Evolutionary conservation across 2,329 filamentous ascomycete species (phyloP), one percentile per base, ranked within the genome.

Genomic region (Aspergillus ustus): DNA sequence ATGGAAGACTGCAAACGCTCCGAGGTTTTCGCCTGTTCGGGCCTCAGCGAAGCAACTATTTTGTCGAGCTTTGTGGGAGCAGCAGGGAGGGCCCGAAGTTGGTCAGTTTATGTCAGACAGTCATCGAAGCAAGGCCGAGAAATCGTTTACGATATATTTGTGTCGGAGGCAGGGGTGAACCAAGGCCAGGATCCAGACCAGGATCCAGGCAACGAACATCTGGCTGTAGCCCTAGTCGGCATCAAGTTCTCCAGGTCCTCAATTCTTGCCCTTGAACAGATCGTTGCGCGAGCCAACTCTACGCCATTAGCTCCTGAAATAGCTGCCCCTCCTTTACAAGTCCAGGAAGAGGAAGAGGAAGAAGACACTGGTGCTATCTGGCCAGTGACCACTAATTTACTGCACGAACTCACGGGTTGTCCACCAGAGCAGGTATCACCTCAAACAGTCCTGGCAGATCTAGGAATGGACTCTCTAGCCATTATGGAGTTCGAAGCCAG

Each of bases 1-100:
- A 44, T 49, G 46, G 55, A 44, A 8, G 45, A 50, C 9, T 57
- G 22, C 15, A 51, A 51, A 43, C 31, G 55, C 9, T 25, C 19
- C 22, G 55, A 57, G 45, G 34, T 44, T 17, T 57, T 51, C 19
- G 37, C 37, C 45, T 57, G 55, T 15, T 57, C 46, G n/a, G 55
- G 55, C 17, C 31, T 57, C 4, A n/a, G 46, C 25, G n/a, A 57
- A 11, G 45, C 37, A 15, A 22, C 31, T 13, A 19, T 50, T 43
- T 51, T 43, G 29, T 11, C 22, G n/a, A 28, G 11, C 17, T 40
- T 40, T 37, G 17, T 17, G 13, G 45, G 44, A 19, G 31, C 15
- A 19, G 29, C 11, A 17, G 45, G 8, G 2, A 25, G 1, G 19
- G 45, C 19, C 11, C 46, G 19, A 50, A 17, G 9, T 1, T 57